These are phyloP conservation scores for Triadica sebifera DNA, from an alignment of 345 rosid genomes.

Conservation along the genomic window DNA sequence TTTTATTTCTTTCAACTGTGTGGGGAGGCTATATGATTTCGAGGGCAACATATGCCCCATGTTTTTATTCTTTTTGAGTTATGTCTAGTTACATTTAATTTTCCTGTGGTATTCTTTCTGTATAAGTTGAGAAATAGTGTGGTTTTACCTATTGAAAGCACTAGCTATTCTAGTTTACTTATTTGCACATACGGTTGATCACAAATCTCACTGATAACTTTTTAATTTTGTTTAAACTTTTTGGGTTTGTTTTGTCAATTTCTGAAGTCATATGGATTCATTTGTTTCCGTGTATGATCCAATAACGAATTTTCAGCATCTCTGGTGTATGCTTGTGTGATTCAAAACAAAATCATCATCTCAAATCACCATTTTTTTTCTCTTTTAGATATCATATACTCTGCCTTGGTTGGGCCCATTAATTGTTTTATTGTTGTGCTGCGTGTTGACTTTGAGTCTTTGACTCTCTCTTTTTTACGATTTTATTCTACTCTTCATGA, in stretches of 20 bases:
- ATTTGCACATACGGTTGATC: slow-evolving; percentile 62
- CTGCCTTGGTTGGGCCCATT: neutral
- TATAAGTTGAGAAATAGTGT: slow-evolving; percentile 35
- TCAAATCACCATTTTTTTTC: neutral
- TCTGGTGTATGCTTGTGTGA: too few relatives aligned
- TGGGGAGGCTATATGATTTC: neutral
- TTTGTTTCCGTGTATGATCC: slow-evolving; percentile 43
- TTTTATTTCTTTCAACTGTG: neutral
- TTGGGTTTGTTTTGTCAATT: neutral
- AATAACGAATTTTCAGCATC: neutral
- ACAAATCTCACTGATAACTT: neutral
- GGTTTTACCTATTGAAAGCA: slow-evolving; percentile 25
- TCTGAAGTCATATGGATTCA: neutral
- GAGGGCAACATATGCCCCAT: neutral
- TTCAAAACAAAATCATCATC: neutral
- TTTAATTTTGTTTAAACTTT: neutral
- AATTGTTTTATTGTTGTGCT: neutral
- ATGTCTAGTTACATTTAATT: neutral
- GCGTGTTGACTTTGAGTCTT: neutral
- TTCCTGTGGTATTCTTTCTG: neutral
- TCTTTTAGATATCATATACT: neutral
- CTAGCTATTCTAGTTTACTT: slow-evolving; percentile 26
- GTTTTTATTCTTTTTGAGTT: neutral
- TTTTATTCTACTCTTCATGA: neutral
- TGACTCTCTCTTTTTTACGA: neutral